phyloP scores from a whole-genome alignment of 129 eudicot species.

The Flaveria sonorensis region DNA sequence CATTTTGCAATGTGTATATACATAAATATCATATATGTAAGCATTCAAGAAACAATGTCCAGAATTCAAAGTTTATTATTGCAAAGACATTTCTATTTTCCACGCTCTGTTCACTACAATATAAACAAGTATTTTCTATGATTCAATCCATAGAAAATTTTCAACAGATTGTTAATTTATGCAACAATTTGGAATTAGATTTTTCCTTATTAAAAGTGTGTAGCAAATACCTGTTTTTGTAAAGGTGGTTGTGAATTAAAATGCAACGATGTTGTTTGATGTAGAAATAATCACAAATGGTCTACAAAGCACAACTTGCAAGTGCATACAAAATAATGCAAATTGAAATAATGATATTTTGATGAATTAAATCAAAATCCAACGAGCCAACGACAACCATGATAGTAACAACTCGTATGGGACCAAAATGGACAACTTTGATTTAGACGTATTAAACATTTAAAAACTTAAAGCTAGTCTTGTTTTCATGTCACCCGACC shows the following conservation, averaged over 20 bases:
- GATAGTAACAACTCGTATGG: conserved; percentile 33
- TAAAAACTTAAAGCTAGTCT: not conserved
- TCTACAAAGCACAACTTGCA: conserved; percentile 27
- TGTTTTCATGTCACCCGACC: conserved; percentile 4
- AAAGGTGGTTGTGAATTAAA: not conserved
- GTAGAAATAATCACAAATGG: not conserved
- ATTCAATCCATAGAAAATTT: not conserved
- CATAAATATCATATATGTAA: conserved; percentile 36
- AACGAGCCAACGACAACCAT: conserved; percentile 19
- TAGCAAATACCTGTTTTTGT: no score
- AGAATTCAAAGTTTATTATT: conserved; percentile 16
- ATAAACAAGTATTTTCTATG: not conserved
- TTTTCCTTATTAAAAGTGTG: no score
- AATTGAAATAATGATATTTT: conserved; percentile 12
- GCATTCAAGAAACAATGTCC: conserved; percentile 33
- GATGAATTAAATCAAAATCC: conserved; percentile 19
- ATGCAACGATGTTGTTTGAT: not conserved
- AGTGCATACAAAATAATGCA: conserved; percentile 10
- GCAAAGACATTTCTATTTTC: conserved; percentile 17
- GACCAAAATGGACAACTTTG: conserved; percentile 31
- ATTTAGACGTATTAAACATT: not conserved
- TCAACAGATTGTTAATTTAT: no score
- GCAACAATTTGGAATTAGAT: no score
- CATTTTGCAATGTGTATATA: conserved; percentile 39
- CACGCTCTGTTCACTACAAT: not conserved